Conservation (phyloP, 2,329 filamentous ascomycete species). For the Knufia petricola region DNA sequence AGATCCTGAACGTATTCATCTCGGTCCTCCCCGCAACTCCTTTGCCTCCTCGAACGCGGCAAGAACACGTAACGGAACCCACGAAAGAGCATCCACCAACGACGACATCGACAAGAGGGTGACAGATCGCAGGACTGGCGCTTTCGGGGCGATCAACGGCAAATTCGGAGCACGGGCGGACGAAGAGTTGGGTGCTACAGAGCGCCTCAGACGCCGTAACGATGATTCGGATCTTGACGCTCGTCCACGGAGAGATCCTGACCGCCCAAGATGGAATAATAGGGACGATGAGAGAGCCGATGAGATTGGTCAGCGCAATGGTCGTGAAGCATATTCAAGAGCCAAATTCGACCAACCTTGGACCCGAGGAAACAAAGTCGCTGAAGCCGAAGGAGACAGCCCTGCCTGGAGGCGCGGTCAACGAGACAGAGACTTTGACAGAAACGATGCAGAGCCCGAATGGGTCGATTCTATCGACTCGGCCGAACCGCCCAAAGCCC, state of each 20-base stretch:
- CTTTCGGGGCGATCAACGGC: not conserved
- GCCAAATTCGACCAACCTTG: conserved; percentile 61
- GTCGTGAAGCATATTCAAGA: conserved; percentile 28
- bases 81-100: conserved; percentile 12
- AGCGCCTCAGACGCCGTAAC: conserved; percentile 33
- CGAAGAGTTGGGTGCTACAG: conserved; percentile 48
- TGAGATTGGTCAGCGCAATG: conserved; percentile 7
- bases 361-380: conserved; percentile 52
- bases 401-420: conserved; percentile 52
- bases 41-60: conserved; percentile 63
- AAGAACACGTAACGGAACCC: conserved; percentile 22
- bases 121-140: conserved; percentile 2
- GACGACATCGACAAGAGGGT: conserved; percentile 1
- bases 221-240: conserved; percentile 6
- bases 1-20: conserved; percentile 65
- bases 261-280: conserved; percentile 20
- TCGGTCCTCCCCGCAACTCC: conserved; percentile 71
- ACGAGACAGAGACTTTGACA: conserved; percentile 43
- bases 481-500: conserved; percentile 54
- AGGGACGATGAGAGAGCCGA: conserved; percentile 16
- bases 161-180: conserved; percentile 32
- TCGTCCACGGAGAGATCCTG: conserved; percentile 15
- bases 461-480: conserved; percentile 58
- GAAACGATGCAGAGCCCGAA: conserved; percentile 70
- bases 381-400: conserved; percentile 41